These are phyloP conservation scores for Dactylellina sp. DNA, from an alignment of 2,329 filamentous ascomycete genomes.

Conservation along the genomic window DNA sequence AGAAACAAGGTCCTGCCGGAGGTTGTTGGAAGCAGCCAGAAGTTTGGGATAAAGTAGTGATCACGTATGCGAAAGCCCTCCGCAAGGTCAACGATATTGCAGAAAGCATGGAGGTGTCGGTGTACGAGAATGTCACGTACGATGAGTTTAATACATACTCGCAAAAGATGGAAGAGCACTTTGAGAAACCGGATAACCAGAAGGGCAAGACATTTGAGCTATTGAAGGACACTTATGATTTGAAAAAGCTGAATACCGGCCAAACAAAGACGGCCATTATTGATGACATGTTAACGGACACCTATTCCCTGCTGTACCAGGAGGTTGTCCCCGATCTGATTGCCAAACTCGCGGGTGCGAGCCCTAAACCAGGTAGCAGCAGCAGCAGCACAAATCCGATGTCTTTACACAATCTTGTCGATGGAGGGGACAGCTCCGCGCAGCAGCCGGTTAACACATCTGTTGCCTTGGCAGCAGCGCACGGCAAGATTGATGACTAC, in stretches of 20 bases:
- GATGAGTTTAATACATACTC: conserved; percentile 75
- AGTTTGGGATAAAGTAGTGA: conserved; percentile 73
- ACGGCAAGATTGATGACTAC: conserved; percentile 58
- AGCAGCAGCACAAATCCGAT: conserved; percentile 59
- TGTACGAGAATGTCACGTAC: conserved; percentile 73
- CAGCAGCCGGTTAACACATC: conserved; percentile 44
- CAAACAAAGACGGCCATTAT: conserved; percentile 87
- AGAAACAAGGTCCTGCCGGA: conserved; percentile 80
- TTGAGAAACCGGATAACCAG: conserved; percentile 53
- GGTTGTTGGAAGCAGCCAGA: conserved; percentile 72
- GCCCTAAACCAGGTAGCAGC: conserved; percentile 58
- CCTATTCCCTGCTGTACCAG: conserved; percentile 81
- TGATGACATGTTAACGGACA: conserved; percentile 92
- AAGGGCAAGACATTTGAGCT: conserved; percentile 69
- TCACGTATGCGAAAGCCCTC: conserved; percentile 71
- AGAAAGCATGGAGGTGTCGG: conserved; percentile 73
- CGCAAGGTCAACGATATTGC: conserved; percentile 70
- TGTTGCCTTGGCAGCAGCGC: conserved; percentile 54
- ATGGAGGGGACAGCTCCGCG: conserved; percentile 31
- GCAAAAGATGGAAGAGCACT: conserved; percentile 71
- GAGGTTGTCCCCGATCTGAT: conserved; percentile 72
- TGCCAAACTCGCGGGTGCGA: conserved; percentile 65
- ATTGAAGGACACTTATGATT: conserved; percentile 74
- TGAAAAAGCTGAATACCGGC: conserved; percentile 84
- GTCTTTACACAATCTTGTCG: conserved; percentile 60